Evolutionary conservation across 2,329 filamentous ascomycete genomes (phyloP), one percentile per base, ranked within the genome.

Genomic region (Beauveria sp.): DNA sequence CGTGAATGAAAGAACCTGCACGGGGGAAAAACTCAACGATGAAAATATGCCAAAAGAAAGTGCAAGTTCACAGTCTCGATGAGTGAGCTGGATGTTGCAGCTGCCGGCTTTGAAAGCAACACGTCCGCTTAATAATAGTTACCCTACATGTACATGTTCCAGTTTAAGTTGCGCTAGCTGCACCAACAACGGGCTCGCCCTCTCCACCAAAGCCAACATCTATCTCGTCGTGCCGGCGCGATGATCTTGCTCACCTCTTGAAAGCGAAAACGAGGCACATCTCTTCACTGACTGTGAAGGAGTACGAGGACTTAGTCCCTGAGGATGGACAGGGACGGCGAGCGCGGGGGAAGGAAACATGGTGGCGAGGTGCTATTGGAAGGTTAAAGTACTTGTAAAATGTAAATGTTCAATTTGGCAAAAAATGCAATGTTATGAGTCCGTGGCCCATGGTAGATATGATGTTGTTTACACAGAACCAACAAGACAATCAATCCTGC

Each of bases 61-160:
- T 46, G 4, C 24, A 8, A 14, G 18, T 16, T 0, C 14, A 5
- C n/a, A 18, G 2, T 26, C 30, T 12, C 16, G 8, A 8, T 41
- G 20, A 34, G 14, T 12, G 20, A 4, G 44, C 3, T 4, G 18
- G 50, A 40, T 24, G 28, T 59, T 40, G 58, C 37, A 5, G 48
- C 47, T 18, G 48, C 51, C 47, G 26, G 54, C 48, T 46, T 60
- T 40, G 40, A 54, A 55, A 60, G 58, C 58, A 60, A 54, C 50
- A 54, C 40, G 7, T n/a, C 34, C 34, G 44, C 30, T 57, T 41
- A 57, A 57, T 51, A 53, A 51, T 59, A 34, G 47, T 26, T 20
- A 6, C 43, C 9, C 34, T 43, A 22, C 44, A 44, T 10, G 30
- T 34, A 34, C 30, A 14, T 34, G 30, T 34, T 12, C 7, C 7